Percentiles rank a stretch among this genome's conserved stretches.
phyloP scores from a whole-genome alignment of 164 flowering plant genomes.

The Umbellularia californica region DNA sequence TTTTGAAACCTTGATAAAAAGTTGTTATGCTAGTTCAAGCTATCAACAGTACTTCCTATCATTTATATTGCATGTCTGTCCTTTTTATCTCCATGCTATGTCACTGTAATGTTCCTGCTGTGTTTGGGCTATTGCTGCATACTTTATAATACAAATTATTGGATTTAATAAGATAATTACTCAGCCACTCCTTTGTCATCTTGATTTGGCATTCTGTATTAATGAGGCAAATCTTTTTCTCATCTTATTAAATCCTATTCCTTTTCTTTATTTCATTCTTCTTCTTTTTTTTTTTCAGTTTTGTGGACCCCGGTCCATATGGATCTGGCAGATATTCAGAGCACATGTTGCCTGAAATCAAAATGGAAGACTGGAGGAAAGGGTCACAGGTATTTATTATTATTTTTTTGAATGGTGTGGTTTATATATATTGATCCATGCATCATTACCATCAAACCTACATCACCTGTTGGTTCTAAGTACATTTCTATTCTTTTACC shows the following conservation, averaged over 20 bases:
- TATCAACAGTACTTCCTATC: neutral
- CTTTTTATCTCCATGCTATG: neutral
- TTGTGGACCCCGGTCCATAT: constrained; percentile 93
- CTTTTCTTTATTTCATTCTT: neutral
- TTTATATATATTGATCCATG: too few species aligned
- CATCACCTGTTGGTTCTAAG: too few species aligned
- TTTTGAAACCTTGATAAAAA: too few species aligned
- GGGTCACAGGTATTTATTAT: constrained; percentile 80
- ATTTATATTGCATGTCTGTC: neutral
- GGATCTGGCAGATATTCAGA: constrained; percentile 92
- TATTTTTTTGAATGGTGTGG: too few species aligned
- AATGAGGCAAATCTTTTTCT: neutral
- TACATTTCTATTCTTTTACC: too few species aligned
- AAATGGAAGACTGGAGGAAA: constrained; percentile 72
- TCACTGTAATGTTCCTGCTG: neutral
- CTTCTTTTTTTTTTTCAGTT: constrained; percentile 31
- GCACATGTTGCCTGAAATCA: constrained; percentile 88
- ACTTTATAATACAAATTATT: neutral
- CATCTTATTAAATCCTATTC: neutral
- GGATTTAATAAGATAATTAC: too few species aligned
- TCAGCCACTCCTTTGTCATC: neutral
- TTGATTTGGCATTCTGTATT: neutral
- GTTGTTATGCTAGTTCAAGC: too few species aligned
- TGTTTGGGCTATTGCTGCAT: neutral
- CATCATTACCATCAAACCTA: too few species aligned